phyloP scores from a whole-genome alignment of 2,329 filamentous ascomycete genomes.

The Fusarium fujikuroi region DNA sequence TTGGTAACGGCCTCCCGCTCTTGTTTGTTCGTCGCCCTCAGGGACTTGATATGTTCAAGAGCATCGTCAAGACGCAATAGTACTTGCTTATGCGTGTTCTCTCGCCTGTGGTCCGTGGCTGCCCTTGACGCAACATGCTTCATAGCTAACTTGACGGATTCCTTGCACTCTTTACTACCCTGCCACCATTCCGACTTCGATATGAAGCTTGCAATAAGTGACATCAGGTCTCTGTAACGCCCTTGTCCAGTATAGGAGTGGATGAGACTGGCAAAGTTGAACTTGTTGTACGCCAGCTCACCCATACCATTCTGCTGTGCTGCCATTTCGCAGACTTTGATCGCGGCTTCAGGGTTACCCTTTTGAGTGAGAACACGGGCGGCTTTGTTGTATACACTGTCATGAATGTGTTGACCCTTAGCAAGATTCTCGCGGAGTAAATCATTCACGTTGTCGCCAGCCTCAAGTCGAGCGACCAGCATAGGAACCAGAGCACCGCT shows the following conservation, averaged over 20 bases:
- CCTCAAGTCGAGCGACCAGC: constrained; percentile 51
- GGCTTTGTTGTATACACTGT: constrained; percentile 52
- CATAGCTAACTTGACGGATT: constrained; percentile 53
- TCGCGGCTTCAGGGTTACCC: constrained; percentile 47
- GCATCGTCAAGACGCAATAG: constrained; percentile 36
- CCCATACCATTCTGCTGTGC: constrained; percentile 52
- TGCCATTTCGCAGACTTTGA: constrained; percentile 50
- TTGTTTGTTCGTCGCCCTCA: constrained; percentile 29
- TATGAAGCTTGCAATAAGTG: constrained; percentile 47
- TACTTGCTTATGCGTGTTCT: constrained; percentile 39
- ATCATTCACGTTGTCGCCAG: constrained; percentile 43
- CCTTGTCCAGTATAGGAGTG: constrained; percentile 48
- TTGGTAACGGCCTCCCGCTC: constrained; percentile 33
- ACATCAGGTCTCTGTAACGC: constrained; percentile 47
- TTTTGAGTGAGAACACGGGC: constrained; percentile 45
- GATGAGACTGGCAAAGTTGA: constrained; percentile 53
- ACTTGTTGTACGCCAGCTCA: constrained; percentile 50
- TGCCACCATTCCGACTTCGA: constrained; percentile 51
- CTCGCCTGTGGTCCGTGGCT: constrained; percentile 5
- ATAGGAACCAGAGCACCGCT: constrained; percentile 54
- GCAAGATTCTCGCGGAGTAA: constrained; percentile 45
- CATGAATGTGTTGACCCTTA: constrained; percentile 47
- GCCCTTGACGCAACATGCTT: constrained; percentile 47
- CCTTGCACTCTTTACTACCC: constrained; percentile 51
- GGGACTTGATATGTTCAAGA: constrained; percentile 39